Conservation (phyloP, 2,329 filamentous ascomycete species). For the Coleophoma eucalyptorum region DNA sequence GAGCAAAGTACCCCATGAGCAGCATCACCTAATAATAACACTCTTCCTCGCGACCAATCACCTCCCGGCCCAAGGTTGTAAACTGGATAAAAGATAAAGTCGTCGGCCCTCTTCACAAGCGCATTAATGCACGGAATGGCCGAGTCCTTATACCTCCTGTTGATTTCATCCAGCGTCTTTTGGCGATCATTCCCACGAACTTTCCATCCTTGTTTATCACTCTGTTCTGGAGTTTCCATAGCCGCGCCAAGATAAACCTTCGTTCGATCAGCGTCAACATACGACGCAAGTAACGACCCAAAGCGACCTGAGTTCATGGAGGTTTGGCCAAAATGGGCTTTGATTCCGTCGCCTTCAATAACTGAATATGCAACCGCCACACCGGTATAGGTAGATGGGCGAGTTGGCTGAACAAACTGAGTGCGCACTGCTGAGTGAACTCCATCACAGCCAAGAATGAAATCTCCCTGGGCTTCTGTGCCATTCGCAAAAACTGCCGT, state of each 20-base stretch:
- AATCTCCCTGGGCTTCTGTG: conserved; percentile 14
- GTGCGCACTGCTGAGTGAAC: conserved; percentile 26
- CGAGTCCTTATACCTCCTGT: conserved; percentile 6
- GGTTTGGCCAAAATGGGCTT: conserved; percentile 6
- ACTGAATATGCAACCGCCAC: conserved; percentile 7
- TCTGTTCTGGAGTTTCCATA: conserved; percentile 7
- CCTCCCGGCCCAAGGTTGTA: conserved; percentile 8
- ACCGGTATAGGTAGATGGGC: conserved; percentile 5
- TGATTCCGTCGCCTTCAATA: background rate
- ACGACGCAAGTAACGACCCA: conserved; percentile 8
- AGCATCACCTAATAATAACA: conserved; percentile 14
- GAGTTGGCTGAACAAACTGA: conserved; percentile 12
- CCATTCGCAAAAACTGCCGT: conserved; percentile 23
- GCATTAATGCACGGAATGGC: conserved; percentile 4
- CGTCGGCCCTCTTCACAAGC: conserved; percentile 3
- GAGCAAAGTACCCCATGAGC: conserved; percentile 10
- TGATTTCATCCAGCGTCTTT: conserved; percentile 5
- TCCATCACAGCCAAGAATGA: conserved; percentile 29
- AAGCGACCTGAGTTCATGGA: conserved; percentile 8
- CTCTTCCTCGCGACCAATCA: conserved; percentile 7
- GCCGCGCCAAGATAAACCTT: conserved; percentile 10
- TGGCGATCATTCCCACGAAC: conserved; percentile 2
- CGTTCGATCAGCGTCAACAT: conserved; percentile 2
- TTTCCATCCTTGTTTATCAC: conserved; percentile 11
- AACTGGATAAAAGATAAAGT: conserved; percentile 11